Percentiles rank a stretch among this genome's conserved stretches.
Conservation (phyloP, 2,329 filamentous ascomycete species). For the Erysiphe pulchra region DNA sequence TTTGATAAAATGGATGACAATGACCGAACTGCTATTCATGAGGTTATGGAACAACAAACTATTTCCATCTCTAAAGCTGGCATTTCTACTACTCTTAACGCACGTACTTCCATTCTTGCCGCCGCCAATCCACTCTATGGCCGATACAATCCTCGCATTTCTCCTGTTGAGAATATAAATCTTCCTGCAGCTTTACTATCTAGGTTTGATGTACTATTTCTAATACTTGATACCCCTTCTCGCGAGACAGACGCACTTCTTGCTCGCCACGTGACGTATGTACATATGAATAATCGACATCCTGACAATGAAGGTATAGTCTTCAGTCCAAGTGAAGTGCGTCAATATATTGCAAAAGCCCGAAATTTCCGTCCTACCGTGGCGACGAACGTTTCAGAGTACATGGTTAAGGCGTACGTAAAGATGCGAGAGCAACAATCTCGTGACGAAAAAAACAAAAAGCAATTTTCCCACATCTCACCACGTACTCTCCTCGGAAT, state of each 20-base stretch:
- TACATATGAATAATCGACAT: constrained; percentile 78
- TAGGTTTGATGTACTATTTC: constrained; percentile 99
- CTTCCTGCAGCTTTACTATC: constrained; percentile 97
- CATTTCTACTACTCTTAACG: constrained; percentile 94
- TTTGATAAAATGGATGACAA: constrained; percentile 99
- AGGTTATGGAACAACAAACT: constrained; percentile 99
- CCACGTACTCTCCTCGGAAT: constrained; percentile 83
- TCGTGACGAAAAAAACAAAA: constrained; percentile 69
- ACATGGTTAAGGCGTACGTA: constrained; percentile 93
- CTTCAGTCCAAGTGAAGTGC: constrained; percentile 78
- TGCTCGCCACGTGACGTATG: constrained; percentile 87
- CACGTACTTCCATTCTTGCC: constrained; percentile 78
- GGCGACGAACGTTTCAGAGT: constrained; percentile 67
- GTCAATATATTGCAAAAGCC: constrained; percentile 84
- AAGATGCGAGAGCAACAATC: constrained; percentile 81
- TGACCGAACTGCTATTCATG: constrained; percentile 91
- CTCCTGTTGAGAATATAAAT: constrained; percentile 93
- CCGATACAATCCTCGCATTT: constrained; percentile 93
- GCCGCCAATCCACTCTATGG: constrained; percentile 96
- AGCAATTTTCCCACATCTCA: constrained; percentile 83
- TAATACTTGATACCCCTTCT: constrained; percentile 86
- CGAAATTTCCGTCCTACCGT: constrained; percentile 72
- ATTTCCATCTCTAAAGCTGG: constrained; percentile 97
- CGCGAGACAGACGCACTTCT: constrained; percentile 75
- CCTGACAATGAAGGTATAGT: constrained; percentile 61